Base-by-base conservation (phyloP, 352 stramenopile genomes). In the Phytopythium helicoides region DNA sequence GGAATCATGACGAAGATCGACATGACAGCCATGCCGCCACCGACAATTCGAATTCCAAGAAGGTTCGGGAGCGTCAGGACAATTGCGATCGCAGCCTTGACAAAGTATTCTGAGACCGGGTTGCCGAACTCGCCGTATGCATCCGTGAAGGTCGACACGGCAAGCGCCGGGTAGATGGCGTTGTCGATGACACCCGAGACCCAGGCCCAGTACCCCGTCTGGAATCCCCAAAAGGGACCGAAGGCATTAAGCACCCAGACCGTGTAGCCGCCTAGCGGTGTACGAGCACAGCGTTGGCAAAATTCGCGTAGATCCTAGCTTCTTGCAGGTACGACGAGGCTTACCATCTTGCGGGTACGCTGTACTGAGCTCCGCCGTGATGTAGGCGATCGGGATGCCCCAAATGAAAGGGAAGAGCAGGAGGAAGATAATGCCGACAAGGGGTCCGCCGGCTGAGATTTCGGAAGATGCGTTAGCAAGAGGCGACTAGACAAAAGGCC, bases 171-270 rank as follows among this genome's bases (percentile, higher is more conserved):
- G 71, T 98, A 98, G 42, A 98, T 81, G 8, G 89, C 84, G 66
- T 97, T 97, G 69, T 98, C 92, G 31, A 91, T 92, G 16, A 93
- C 89, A 31, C 91, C 91, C 3, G 75, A 86, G 26, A 98, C 69
- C 91, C 92, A 98, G 23, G 68, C 76, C 60, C 80, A 79, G 57
- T 87, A 89, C 12, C 81, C 83, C 41, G 86, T 84, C 63, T 92
- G 79, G 57, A 89, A 94, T 16, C 69, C 82, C 82, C 81, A 92
- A 60, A 92, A 95, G 1, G 82, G 71, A 3, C 92, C 92, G 75
- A 97, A 97, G 0, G 92, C 89, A 54, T 92, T 74, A 46, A 95
- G 70, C 8, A 97, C 86, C 94, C 94, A 98, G 7, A 92, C 76
- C 10, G 95, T 89, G 64, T 88, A 96, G 42, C 76, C 89, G 31